Percentiles rank a stretch among this genome's conserved stretches.
phyloP scores from a whole-genome alignment of 2,329 filamentous ascomycete species.

The Aspergillus hiratsukae region DNA sequence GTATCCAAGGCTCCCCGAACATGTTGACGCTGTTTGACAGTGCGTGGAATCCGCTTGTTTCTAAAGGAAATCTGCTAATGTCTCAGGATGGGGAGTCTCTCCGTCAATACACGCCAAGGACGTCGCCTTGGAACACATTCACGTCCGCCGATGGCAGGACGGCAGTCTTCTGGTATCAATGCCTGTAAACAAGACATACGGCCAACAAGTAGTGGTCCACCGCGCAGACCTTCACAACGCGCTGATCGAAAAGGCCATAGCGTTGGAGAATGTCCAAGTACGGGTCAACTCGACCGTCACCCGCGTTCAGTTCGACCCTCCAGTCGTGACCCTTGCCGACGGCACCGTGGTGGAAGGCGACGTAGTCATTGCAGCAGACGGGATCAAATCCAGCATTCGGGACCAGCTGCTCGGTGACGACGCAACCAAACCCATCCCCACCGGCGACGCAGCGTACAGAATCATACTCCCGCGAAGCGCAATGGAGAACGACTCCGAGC shows the following conservation, averaged over 20 bases:
- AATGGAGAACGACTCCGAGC: slow-evolving; percentile 63
- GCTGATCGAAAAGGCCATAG: slow-evolving; percentile 25
- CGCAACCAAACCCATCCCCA: slow-evolving; percentile 35
- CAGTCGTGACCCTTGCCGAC: slow-evolving; percentile 25
- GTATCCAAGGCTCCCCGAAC: slow-evolving; percentile 78
- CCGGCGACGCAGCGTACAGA: slow-evolving; percentile 72
- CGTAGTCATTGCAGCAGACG: slow-evolving; percentile 51
- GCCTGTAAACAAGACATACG: slow-evolving; percentile 33
- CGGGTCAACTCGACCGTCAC: slow-evolving; percentile 26
- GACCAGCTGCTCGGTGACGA: slow-evolving; percentile 33
- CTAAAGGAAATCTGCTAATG: too few species aligned
- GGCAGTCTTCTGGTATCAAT: slow-evolving; percentile 28
- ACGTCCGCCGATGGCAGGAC: slow-evolving; percentile 33
- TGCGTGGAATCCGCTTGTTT: too few species aligned
- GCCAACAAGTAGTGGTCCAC: slow-evolving; percentile 33
- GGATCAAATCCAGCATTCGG: slow-evolving; percentile 49
- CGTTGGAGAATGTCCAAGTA: slow-evolving; percentile 27
- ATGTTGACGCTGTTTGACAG: slow-evolving; percentile 70
- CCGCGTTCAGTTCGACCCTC: slow-evolving; percentile 23
- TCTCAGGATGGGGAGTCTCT: slow-evolving; percentile 32
- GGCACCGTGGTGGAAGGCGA: slow-evolving; percentile 36
- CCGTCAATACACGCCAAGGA: slow-evolving; percentile 30
- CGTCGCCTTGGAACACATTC: slow-evolving; percentile 31
- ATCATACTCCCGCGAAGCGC: slow-evolving; percentile 68
- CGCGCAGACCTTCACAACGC: slow-evolving; percentile 34